These are phyloP conservation scores for Hanseniaspora nectarophila DNA, from an alignment of 805 yeast species.

Conservation along the genomic window DNA sequence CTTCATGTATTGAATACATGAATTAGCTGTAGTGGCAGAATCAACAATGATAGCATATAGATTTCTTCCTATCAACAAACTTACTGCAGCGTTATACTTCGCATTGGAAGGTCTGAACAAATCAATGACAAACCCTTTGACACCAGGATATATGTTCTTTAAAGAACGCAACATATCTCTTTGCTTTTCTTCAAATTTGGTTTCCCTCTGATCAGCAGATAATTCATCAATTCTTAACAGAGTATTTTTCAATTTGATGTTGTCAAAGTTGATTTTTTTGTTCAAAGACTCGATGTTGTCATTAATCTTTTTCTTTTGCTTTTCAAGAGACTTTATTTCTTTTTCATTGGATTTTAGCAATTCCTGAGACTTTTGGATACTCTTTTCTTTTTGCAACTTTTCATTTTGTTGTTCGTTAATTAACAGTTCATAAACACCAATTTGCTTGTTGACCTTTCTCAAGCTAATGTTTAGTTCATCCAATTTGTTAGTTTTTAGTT, in stretches of 20 bases:
- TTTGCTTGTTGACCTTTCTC: slow-evolving; percentile 21
- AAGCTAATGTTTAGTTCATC: slow-evolving; percentile 16
- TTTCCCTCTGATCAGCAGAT: slow-evolving; percentile 64
- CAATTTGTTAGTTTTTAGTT: background rate
- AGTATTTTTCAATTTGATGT: slow-evolving; percentile 49
- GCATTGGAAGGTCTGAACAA: slow-evolving; percentile 64
- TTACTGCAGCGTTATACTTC: slow-evolving; percentile 60
- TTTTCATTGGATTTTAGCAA: slow-evolving; percentile 34
- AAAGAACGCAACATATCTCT: slow-evolving; percentile 63
- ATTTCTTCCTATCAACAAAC: slow-evolving; percentile 65
- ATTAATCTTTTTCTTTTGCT: slow-evolving; percentile 37
- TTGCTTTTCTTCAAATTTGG: slow-evolving; percentile 53
- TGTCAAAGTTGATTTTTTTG: slow-evolving; percentile 38
- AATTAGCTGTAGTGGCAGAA: slow-evolving; percentile 50
- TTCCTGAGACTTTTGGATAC: slow-evolving; percentile 29
- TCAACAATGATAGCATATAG: slow-evolving; percentile 81
- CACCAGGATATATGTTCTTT: slow-evolving; percentile 70
- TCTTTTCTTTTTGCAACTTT: slow-evolving; percentile 29
- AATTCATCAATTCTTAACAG: slow-evolving; percentile 55
- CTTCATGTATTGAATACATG: slow-evolving; percentile 67
- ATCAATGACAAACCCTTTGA: slow-evolving; percentile 69
- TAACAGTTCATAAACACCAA: slow-evolving; percentile 23
- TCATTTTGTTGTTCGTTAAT: slow-evolving; percentile 24
- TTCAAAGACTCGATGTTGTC: slow-evolving; percentile 40
- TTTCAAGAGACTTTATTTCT: slow-evolving; percentile 40